Evolutionary conservation across 2,329 filamentous ascomycete species (phyloP), one percentile per base, ranked within the genome.

Genomic region (Xenoacremonium recifei): DNA sequence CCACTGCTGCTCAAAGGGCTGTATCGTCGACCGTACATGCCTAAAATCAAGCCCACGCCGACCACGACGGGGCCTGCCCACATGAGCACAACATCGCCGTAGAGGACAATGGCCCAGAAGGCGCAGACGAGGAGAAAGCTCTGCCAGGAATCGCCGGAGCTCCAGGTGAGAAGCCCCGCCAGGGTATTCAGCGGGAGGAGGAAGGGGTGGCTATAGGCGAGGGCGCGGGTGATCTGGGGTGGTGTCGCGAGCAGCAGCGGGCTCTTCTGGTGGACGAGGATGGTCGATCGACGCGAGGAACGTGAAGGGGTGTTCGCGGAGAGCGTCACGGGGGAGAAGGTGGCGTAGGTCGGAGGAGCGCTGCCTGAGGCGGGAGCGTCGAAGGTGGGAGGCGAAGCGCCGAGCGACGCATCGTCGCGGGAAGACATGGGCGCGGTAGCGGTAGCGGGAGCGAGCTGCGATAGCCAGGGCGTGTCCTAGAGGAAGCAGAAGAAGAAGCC

Each of bases 151-250:
- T 99, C 93, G 29, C 81, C 87, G 1, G 87, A 91, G 7, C 89
- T 96, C 93, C 93, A 99, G 69, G 88, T 96, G 49, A 99, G 61
- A 47, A 99, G 71, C 0, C 92, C 93, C 3, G 80, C 85, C 13
- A 95, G 67, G 60, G 86, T 87, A 64, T 96, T 97, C 43, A 97
- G 72, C 5, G 91, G 90, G 6, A 96, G 73, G 6, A 99, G 75
- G 62, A 96, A 97, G 0, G 93, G 91, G 62, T 99, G 92, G 50
- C 91, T 96, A 64, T 97, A 96, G 50, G 92, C 92, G 46, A 99
- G 77, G 12, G 92, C 91, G 55, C 93, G 82, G 3, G 93, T 99
- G 63, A 99, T 85, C 62, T 96, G 89, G 2, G 93, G 93, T 32
- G 93, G 93, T 9, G 93, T 99, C 13, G 92, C 90, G 45, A 95